Conservation (phyloP, 2,329 filamentous ascomycete genomes). For the Colletotrichum coccodes region DNA sequence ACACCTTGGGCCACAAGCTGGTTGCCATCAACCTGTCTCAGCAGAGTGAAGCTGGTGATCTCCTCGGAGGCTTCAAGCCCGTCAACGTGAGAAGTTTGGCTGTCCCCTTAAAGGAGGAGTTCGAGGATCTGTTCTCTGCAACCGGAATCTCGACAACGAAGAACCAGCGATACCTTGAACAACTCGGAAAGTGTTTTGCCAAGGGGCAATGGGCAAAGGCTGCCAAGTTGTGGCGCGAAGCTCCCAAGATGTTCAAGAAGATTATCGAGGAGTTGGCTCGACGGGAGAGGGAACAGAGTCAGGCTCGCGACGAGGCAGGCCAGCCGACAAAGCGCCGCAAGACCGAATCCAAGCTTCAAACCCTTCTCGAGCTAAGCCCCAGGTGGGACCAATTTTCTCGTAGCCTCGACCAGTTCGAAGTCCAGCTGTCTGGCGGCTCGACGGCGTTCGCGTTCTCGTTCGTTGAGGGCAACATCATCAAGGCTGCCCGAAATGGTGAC, state of each 20-base stretch:
- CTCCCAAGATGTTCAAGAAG: conserved; percentile 85
- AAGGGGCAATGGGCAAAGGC: conserved; percentile 90
- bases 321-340: conserved; percentile 78
- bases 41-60: conserved; percentile 96
- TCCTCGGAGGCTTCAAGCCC: conserved; percentile 96
- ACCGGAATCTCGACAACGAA: conserved; percentile 88
- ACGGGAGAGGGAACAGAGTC: conserved; percentile 51
- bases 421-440: conserved; percentile 78
- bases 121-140: conserved; percentile 86
- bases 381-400: conserved; percentile 85
- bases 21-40: conserved; percentile 96
- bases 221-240: conserved; percentile 88
- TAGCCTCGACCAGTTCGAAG: conserved; percentile 81
- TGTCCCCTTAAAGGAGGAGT: conserved; percentile 91
- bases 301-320: conserved; percentile 46
- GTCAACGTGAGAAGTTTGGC: conserved; percentile 90
- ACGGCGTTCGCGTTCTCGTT: conserved; percentile 93
- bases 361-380: conserved; percentile 64
- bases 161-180: conserved; percentile 87
- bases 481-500: conserved; percentile 94
- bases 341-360: conserved; percentile 74
- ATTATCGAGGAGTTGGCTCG: conserved; percentile 68
- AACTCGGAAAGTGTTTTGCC: conserved; percentile 80
- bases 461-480: conserved; percentile 94
- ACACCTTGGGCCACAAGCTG: conserved; percentile 84